Conservation (phyloP, 306 rosid species). For the Neltuma alba region DNA sequence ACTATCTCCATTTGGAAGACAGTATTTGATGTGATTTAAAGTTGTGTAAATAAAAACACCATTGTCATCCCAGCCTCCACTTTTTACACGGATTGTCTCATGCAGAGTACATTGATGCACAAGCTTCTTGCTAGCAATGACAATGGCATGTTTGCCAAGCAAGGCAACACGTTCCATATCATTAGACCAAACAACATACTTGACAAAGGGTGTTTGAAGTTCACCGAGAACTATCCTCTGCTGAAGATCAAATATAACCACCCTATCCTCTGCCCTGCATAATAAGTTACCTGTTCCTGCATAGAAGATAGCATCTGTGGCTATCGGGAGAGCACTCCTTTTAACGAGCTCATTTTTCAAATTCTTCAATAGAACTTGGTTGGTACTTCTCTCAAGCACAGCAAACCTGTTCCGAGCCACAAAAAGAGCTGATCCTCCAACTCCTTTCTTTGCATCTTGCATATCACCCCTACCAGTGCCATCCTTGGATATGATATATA, state of each 20-base stretch:
- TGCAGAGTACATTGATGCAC: conserved; percentile 95
- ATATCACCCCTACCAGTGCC: conserved; percentile 72
- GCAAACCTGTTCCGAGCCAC: conserved; percentile 94
- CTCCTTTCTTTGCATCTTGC: conserved; percentile 90
- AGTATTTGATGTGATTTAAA: conserved; percentile 87
- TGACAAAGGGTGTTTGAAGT: conserved; percentile 81
- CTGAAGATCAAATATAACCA: conserved; percentile 84
- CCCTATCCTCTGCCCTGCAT: conserved; percentile 88
- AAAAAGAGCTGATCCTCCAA: conserved; percentile 93
- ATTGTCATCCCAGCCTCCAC: conserved; percentile 97
- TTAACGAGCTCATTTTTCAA: conserved; percentile 78
- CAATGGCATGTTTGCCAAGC: conserved; percentile 91
- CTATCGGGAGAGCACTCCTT: conserved; percentile 71
- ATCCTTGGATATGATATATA: conserved; percentile 79
- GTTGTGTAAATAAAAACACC: conserved; percentile 93
- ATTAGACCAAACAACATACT: conserved; percentile 90
- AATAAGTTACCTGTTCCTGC: conserved; percentile 87
- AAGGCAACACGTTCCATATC: conserved; percentile 91
- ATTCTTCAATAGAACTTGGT: conserved; percentile 73
- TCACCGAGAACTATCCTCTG: conserved; percentile 85
- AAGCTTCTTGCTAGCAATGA: conserved; percentile 87
- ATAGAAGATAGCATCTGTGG: conserved; percentile 87
- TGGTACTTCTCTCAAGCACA: conserved; percentile 82
- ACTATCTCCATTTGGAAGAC: conserved; percentile 93
- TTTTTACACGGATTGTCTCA: conserved; percentile 94